A percentile compares a stretch with the other conserved stretches of the same genome.
Evolutionary conservation across 306 rosid species (phyloP).

Genomic region (Arachis stenosperma): DNA sequence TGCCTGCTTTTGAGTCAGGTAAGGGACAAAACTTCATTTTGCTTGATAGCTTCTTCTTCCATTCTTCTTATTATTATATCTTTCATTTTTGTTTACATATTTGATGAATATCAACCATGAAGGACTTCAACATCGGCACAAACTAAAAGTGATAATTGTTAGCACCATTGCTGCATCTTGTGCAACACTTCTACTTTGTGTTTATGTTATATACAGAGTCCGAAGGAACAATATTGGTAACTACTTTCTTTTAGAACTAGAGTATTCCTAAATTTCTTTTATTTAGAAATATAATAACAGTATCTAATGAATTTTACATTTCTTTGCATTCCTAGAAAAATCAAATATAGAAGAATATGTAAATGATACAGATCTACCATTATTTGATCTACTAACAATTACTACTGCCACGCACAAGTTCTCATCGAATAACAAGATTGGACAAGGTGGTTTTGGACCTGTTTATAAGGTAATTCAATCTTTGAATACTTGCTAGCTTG

Average conservation of each 20-base stretch:
- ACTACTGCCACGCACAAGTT: constrained; percentile 15
- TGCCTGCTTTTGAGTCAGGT: constrained; percentile 41
- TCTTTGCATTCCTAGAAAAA: background rate
- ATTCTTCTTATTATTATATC: background rate
- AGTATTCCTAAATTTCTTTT: background rate
- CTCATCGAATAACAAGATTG: constrained; percentile 9
- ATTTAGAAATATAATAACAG: background rate
- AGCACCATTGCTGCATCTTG: background rate
- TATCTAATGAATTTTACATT: background rate
- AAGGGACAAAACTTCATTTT: background rate
- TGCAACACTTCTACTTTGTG: background rate
- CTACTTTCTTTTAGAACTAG: background rate
- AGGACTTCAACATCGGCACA: background rate
- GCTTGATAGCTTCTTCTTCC: background rate
- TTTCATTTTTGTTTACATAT: background rate
- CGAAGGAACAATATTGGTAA: constrained; percentile 7
- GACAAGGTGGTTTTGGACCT: constrained; percentile 42
- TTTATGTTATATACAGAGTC: background rate
- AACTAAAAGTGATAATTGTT: background rate
- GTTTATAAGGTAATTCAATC: constrained; percentile 40
- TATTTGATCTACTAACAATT: constrained; percentile 11
- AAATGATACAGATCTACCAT: constrained; percentile 44
- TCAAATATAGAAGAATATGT: background rate
- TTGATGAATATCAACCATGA: background rate
- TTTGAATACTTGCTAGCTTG: background rate